Evolutionary conservation across 495 filamentous ascomycete genomes (phyloP).

Genomic region (Halenospora varia): DNA sequence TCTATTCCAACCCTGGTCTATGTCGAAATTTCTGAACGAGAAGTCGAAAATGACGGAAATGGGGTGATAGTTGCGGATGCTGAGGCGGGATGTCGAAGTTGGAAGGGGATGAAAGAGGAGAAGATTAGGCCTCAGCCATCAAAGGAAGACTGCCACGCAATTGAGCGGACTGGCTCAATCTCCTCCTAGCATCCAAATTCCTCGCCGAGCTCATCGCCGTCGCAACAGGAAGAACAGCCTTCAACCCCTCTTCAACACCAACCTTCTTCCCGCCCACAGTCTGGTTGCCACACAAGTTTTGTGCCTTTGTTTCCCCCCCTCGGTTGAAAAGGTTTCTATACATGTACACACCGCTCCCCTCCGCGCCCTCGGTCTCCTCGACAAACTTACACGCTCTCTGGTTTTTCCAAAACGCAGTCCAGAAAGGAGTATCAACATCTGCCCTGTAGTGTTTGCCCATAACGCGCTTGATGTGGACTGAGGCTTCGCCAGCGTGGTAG

Average conservation of each 20-base stretch:
- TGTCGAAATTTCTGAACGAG: too few relatives aligned
- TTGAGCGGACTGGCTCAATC: constrained; percentile 23
- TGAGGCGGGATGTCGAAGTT: not conserved
- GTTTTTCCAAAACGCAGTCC: constrained; percentile 42
- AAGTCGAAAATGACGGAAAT: too few relatives aligned
- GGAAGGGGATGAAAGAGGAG: not conserved
- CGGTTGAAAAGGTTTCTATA: constrained; percentile 40
- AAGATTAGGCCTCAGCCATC: constrained; percentile 12
- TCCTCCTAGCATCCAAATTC: constrained; percentile 21
- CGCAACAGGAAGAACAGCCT: not conserved
- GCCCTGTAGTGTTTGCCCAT: constrained; percentile 61
- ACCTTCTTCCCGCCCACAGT: constrained; percentile 3
- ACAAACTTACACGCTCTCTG: constrained; percentile 51
- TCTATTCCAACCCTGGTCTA: too few relatives aligned
- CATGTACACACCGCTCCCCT: constrained; percentile 46
- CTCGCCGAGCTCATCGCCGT: constrained; percentile 21
- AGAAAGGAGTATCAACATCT: constrained; percentile 42
- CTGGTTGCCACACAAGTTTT: too few relatives aligned
- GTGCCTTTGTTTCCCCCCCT: constrained; percentile 13
- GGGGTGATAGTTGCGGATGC: too few relatives aligned
- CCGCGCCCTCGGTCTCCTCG: constrained; percentile 36
- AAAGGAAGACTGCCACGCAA: constrained; percentile 20
- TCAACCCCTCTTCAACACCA: constrained; percentile 9
- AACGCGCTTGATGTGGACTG: constrained; percentile 59
- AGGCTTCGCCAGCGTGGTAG: constrained; percentile 68